Evolutionary conservation across 305 asterid genomes (phyloP).

Genomic region (Plantago lanceolata): DNA sequence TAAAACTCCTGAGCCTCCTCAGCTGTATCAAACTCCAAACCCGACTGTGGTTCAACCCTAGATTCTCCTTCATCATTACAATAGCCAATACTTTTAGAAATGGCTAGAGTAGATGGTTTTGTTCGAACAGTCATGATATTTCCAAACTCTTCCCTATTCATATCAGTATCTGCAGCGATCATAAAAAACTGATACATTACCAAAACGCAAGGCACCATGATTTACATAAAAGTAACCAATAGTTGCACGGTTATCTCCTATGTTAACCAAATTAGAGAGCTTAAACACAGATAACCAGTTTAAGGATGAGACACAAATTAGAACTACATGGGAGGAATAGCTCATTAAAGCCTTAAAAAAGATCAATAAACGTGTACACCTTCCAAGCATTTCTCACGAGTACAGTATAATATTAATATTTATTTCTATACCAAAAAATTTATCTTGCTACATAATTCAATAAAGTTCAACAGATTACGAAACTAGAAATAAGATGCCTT

Average conservation of each 20-base stretch:
- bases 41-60: conserved; percentile 61
- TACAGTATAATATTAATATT: neutral
- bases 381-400: neutral
- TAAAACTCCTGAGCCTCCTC: conserved; percentile 91
- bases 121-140: conserved; percentile 60
- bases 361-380: neutral
- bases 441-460: conserved; percentile 15
- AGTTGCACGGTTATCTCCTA: neutral
- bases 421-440: neutral
- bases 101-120: conserved; percentile 44
- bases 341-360: neutral
- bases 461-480: conserved; percentile 3
- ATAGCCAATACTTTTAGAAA: conserved; percentile 46
- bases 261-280: neutral
- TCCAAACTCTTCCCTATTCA: conserved; percentile 67
- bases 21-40: conserved; percentile 76
- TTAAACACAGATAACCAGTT: conserved; percentile 1
- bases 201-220: neutral
- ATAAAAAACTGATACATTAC: neutral
- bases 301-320: conserved; percentile 5
- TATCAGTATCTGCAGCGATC: conserved; percentile 47
- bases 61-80: conserved; percentile 53
- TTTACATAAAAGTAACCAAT: neutral
- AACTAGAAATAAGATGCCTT: neutral
- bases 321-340: conserved; percentile 9